Evolutionary conservation across 106 monocot genomes (phyloP), one percentile per base, ranked within the genome.

Genomic region (Chionographis japonica): DNA sequence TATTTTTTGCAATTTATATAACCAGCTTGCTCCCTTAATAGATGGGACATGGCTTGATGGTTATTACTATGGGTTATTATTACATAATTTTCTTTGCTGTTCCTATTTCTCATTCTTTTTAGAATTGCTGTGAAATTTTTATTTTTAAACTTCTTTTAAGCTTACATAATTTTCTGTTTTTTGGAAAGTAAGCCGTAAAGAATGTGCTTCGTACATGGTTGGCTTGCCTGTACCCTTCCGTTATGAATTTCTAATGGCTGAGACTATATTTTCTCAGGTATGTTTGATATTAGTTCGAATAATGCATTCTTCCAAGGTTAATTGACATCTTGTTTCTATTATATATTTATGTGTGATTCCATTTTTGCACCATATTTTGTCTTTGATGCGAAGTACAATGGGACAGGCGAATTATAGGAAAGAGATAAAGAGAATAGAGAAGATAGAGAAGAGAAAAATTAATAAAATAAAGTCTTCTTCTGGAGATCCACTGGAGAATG

Each of bases 251-350:
- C 79, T 97, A 62, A 92, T 97, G 95, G 95, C 95, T 39, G 95
- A 97, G 82, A 97, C 95, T n/a, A 84, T 97, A 68, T 97, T 97
- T 83, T 97, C 95, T 40, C 95, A 97, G 92, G 95, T 94, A 54
- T 6, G 54, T 65, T 15, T 12, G 59, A 27, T 27, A 27, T 27
- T 27, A 27, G 27, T 27, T 27, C 27, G 27, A 27, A 27, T 27
- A 27, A 27, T 27, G 27, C 27, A 27, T 27, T 27, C 27, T 27
- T 27, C 27, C 27, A 27, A 0, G 27, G 27, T 27, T n/a, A n/a
- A 27, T 27, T 27, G 27, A 27, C 27, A 27, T 27, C 27, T 27
- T 27, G 27, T 27, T 27, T 50, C n/a, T 59, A 8, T 37, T 16
- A 4, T 8, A 67, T 50, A 37, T 35, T 6, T 38, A 52, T 67